Evolutionary conservation across 345 rosid species (phyloP).

Genomic region (Eucalyptus guilfoylei): DNA sequence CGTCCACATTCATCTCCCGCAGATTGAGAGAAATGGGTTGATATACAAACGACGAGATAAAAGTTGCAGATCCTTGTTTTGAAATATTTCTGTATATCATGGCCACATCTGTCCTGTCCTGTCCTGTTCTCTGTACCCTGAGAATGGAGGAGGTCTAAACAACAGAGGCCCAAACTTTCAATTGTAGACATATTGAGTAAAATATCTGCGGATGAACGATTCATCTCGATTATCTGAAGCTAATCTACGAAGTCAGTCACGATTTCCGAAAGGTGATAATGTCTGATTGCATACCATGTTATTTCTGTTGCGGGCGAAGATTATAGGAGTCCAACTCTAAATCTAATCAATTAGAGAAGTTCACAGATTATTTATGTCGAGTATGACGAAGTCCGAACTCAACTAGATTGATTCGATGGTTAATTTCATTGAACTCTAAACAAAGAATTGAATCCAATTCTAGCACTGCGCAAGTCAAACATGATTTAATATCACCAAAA

Average conservation of each 20-base stretch:
- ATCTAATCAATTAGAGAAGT: neutral
- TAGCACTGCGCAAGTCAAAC: fast-evolving
- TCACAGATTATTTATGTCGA: neutral
- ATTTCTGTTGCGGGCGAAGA: neutral
- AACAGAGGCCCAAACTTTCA: neutral
- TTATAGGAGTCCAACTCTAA: neutral
- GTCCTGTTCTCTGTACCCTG: neutral
- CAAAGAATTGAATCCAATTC: neutral
- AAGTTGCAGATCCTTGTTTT: neutral
- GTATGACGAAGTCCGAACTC: neutral
- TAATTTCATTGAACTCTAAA: neutral
- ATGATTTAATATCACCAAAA: neutral
- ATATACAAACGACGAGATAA: neutral
- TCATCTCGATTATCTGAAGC: neutral
- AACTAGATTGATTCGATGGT: neutral
- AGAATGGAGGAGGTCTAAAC: neutral
- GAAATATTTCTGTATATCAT: neutral
- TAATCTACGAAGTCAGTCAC: neutral
- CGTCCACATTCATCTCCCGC: neutral
- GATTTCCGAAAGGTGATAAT: neutral
- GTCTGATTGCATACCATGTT: neutral
- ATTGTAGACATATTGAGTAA: neutral
- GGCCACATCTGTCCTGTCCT: neutral
- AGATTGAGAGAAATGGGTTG: neutral
- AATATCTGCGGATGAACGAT: neutral